phyloP scores from a whole-genome alignment of 345 rosid species.

The Crucihimalaya himalaica region DNA sequence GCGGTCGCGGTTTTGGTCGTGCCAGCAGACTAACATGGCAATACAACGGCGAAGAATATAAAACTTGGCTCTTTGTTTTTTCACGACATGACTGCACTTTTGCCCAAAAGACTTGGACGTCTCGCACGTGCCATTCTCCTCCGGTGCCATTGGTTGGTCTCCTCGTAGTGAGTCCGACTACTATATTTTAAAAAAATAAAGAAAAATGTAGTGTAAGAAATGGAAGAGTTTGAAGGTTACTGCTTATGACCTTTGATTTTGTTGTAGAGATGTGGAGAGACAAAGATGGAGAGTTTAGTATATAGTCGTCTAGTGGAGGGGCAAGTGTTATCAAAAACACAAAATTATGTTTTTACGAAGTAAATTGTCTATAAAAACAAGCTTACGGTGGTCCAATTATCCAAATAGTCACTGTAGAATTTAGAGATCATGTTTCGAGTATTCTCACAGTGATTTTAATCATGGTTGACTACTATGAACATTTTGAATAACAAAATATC shows the following conservation, averaged over 20 bases:
- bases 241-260: conserved; percentile 8
- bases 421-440: no score
- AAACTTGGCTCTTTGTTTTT: conserved; percentile 75
- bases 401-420: neutral
- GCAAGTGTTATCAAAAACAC: conserved; percentile 15
- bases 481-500: no score
- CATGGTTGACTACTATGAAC: no score
- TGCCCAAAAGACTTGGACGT: conserved; percentile 66
- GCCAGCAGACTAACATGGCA: conserved; percentile 79
- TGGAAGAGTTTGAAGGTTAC: conserved; percentile 12
- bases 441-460: no score
- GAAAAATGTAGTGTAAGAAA: neutral
- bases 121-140: conserved; percentile 44
- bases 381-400: neutral
- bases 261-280: conserved; percentile 11
- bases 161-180: neutral
- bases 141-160: conserved; percentile 27
- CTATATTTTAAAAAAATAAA: neutral
- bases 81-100: conserved; percentile 77
- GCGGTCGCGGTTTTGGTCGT: conserved; percentile 45
- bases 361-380: conserved; percentile 1
- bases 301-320: conserved; percentile 31
- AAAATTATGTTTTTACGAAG: conserved; percentile 23
- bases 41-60: conserved; percentile 83
- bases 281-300: conserved; percentile 20